phyloP scores from a whole-genome alignment of 2,329 filamentous ascomycete species.

The Diplodia mutila region DNA sequence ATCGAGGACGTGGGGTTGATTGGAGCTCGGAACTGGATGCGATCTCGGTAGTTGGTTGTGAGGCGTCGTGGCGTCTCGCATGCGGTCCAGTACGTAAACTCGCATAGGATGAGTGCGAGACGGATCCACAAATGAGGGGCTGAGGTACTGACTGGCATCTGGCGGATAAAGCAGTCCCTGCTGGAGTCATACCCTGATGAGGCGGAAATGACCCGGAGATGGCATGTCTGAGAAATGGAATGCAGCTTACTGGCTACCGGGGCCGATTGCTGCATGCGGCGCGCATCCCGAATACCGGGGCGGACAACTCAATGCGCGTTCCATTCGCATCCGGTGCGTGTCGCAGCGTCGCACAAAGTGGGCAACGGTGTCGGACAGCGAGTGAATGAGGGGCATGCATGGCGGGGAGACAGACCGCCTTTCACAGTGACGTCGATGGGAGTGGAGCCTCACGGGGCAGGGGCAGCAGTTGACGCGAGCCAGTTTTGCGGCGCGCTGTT shows the following conservation, averaged over 20 bases:
- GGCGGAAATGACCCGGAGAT: neutral
- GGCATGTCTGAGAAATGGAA: neutral
- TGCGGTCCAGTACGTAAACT: constrained; percentile 38
- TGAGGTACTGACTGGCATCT: constrained; percentile 42
- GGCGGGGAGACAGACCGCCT: constrained; percentile 9
- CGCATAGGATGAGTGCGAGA: neutral
- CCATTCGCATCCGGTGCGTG: neutral
- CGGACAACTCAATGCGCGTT: neutral
- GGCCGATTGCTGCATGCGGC: neutral
- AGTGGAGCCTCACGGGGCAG: neutral
- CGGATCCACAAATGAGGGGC: neutral
- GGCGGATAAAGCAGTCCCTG: constrained; percentile 35
- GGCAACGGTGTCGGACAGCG: neutral
- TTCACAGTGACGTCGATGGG: neutral
- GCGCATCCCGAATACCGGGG: neutral
- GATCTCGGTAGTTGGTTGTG: constrained; percentile 43
- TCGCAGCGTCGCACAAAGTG: neutral
- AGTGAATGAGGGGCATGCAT: neutral
- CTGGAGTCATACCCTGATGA: constrained; percentile 5
- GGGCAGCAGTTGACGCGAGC: neutral
- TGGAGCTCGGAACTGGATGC: constrained; percentile 48
- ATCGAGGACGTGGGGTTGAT: constrained; percentile 40
- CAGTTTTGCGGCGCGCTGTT: neutral
- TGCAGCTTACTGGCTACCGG: neutral
- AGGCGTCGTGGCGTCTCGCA: constrained; percentile 38